phyloP scores from a whole-genome alignment of 2,329 filamentous ascomycete species.

The Curvularia eragrostidis region DNA sequence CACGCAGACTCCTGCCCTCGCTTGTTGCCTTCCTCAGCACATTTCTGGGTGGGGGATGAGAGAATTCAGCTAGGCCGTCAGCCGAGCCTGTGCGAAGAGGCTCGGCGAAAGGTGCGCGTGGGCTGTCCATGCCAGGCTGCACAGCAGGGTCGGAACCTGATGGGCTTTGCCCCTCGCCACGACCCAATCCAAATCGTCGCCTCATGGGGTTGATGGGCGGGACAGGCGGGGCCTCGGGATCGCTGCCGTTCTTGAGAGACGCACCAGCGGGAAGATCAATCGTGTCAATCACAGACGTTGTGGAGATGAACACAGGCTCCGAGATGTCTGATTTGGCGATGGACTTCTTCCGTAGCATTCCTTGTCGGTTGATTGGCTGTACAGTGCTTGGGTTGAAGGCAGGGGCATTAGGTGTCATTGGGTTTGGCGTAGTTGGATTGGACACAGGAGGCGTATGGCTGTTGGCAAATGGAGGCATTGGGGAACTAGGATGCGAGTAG shows the following conservation, averaged over 20 bases:
- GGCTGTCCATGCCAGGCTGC: slow-evolving; percentile 43
- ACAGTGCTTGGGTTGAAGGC: slow-evolving; percentile 40
- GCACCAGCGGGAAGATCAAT: slow-evolving; percentile 64
- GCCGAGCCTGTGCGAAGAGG: slow-evolving; percentile 53
- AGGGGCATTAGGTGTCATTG: slow-evolving; percentile 52
- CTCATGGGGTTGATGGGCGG: slow-evolving; percentile 67
- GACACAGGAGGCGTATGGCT: slow-evolving; percentile 63
- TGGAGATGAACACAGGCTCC: slow-evolving; percentile 62
- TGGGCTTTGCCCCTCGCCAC: slow-evolving; percentile 45
- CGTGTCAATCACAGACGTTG: slow-evolving; percentile 65
- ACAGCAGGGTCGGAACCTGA: slow-evolving; percentile 46
- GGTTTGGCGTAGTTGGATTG: slow-evolving; percentile 48
- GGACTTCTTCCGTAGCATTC: slow-evolving; percentile 59
- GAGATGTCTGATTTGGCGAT: slow-evolving; percentile 68
- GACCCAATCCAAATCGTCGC: slow-evolving; percentile 56
- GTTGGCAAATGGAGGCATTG: slow-evolving; percentile 57
- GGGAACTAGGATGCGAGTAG: slow-evolving; percentile 53
- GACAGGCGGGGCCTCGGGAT: slow-evolving; percentile 52
- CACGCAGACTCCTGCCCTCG: slow-evolving; percentile 58
- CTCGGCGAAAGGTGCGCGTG: slow-evolving; percentile 42
- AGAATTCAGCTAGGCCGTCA: slow-evolving; percentile 51
- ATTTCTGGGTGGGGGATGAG: slow-evolving; percentile 43
- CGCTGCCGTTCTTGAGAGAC: slow-evolving; percentile 60
- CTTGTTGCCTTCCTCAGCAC: slow-evolving; percentile 58
- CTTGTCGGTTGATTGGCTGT: slow-evolving; percentile 38